These are phyloP conservation scores for Backusella liffmaniae DNA, from an alignment of 192 early-diverging fungal genomes.

Conservation along the genomic window DNA sequence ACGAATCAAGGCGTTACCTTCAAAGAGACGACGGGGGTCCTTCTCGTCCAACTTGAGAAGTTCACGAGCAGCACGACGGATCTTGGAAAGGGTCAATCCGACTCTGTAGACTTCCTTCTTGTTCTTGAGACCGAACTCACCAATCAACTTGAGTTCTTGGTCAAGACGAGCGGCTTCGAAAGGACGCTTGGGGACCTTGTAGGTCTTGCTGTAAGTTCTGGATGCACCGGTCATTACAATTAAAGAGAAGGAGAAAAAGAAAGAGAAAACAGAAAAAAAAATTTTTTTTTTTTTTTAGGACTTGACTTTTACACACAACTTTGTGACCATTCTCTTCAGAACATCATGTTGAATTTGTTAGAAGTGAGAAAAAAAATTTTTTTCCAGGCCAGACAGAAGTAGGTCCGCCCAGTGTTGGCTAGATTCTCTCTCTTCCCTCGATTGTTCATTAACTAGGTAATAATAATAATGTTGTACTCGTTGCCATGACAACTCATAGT, in stretches of 20 bases:
- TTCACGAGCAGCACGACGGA: slow-evolving; percentile 99
- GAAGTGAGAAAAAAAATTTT: neutral
- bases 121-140: slow-evolving; percentile 97
- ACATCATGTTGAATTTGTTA: neutral
- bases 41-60: slow-evolving; percentile 94
- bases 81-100: slow-evolving; percentile 95
- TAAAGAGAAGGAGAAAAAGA: slow-evolving; percentile 21
- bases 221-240: slow-evolving; percentile 33
- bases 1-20: slow-evolving; percentile 99
- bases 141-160: slow-evolving; percentile 90
- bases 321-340: neutral
- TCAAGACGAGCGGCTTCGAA: slow-evolving; percentile 98
- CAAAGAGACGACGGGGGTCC: slow-evolving; percentile 97
- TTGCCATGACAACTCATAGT: neutral
- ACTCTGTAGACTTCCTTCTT: slow-evolving; percentile 99
- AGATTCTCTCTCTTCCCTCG: neutral
- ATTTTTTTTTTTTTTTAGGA: neutral
- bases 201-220: slow-evolving; percentile 69
- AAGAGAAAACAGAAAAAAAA: slow-evolving; percentile 12
- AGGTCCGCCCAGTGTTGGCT: neutral
- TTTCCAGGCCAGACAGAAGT: neutral
- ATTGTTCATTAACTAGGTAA: neutral
- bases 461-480: neutral
- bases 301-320: neutral
- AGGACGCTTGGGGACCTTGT: slow-evolving; percentile 96